These are phyloP conservation scores for Neophaeococcomyces aloes DNA, from an alignment of 2,329 filamentous ascomycete species.

Conservation along the genomic window DNA sequence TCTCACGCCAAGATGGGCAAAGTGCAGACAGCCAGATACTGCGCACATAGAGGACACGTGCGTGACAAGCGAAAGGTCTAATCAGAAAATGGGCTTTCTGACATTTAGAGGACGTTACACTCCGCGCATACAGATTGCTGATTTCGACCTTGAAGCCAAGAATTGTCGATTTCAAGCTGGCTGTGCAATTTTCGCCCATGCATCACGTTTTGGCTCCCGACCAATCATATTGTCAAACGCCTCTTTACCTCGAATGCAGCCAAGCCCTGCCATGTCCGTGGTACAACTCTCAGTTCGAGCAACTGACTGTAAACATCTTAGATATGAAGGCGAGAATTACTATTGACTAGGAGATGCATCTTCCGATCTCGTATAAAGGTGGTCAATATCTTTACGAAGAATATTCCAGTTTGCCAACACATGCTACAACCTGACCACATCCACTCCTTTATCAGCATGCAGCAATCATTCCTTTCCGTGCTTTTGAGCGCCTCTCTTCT, in stretches of 20 bases:
- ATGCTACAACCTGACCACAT: neutral
- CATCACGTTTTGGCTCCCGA: too few relatives aligned
- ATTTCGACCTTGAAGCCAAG: neutral
- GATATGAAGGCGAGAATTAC: neutral
- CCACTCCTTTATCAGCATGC: neutral
- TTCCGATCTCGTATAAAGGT: neutral
- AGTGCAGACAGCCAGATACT: neutral
- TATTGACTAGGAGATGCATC: neutral
- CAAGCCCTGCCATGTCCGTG: neutral
- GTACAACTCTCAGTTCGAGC: neutral
- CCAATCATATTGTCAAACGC: neutral
- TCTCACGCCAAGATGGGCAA: neutral
- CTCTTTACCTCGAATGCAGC: neutral
- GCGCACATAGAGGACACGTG: neutral
- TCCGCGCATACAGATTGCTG: neutral
- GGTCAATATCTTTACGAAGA: neutral
- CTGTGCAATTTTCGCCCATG: conserved; percentile 1
- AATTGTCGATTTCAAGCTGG: neutral
- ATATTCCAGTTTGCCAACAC: neutral
- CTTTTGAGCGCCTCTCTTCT: conserved; percentile 6
- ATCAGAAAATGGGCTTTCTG: neutral
- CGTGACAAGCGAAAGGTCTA: neutral
- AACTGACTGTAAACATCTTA: neutral
- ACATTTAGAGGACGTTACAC: neutral
- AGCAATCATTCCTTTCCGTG: neutral